These are phyloP conservation scores for Piromyces sp. DNA, from an alignment of 192 early-diverging fungal species.

Conservation along the genomic window DNA sequence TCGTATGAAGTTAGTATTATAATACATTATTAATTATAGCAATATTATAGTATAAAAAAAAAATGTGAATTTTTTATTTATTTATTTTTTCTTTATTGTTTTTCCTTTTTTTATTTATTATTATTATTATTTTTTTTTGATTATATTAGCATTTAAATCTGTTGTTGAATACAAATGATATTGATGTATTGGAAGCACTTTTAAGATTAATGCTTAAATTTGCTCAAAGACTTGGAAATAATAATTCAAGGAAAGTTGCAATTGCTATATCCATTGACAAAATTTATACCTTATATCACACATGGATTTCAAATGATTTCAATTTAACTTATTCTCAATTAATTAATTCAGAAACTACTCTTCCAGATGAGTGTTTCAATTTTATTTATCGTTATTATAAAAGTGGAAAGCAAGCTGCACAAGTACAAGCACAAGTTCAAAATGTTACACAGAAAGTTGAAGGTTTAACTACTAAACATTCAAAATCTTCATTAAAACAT, in stretches of 20 bases:
- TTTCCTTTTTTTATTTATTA: neutral
- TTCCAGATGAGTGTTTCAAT: slow-evolving; percentile 37
- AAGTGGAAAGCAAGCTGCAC: neutral
- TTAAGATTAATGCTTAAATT: slow-evolving; percentile 70
- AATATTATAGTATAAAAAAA: no score
- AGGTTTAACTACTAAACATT: neutral
- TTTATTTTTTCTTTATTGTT: no score
- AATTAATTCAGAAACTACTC: slow-evolving; percentile 5
- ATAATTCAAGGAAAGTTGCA: slow-evolving; percentile 17
- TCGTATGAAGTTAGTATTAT: slow-evolving; percentile 90
- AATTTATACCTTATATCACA: neutral
- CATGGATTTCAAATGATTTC: slow-evolving; percentile 26
- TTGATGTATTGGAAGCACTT: slow-evolving; percentile 60
- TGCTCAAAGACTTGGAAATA: slow-evolving; percentile 75
- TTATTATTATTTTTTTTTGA: neutral
- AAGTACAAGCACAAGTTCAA: neutral
- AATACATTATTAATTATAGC: no score
- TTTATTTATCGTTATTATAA: slow-evolving; percentile 57
- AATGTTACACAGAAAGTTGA: neutral
- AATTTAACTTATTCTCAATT: slow-evolving; percentile 34
- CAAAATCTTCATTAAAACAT: neutral
- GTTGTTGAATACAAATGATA: slow-evolving; percentile 59
- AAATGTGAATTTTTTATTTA: no score
- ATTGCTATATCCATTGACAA: neutral
- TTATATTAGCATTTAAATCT: slow-evolving; percentile 51